Evolutionary conservation across 768 basidiomycete genomes (phyloP).

Genomic region (Boletus subcaerulescens): DNA sequence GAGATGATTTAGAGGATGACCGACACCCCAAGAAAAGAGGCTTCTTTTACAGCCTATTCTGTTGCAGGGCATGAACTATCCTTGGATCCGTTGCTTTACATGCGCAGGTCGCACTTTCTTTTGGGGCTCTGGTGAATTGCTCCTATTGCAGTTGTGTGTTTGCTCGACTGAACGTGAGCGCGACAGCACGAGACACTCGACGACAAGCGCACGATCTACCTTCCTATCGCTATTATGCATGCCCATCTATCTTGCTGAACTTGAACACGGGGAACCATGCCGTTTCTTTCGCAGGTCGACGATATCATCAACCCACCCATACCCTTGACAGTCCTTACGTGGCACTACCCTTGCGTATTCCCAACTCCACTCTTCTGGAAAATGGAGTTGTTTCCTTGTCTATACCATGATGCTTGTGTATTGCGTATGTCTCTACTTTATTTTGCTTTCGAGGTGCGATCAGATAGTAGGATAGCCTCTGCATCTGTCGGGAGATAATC

Average conservation of each 20-base stretch:
- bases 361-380: constrained; percentile 7
- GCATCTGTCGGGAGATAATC: constrained; percentile 22
- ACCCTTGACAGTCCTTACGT: constrained; percentile 32
- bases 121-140: constrained; percentile 24
- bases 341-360: constrained; percentile 12
- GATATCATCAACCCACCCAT: constrained; percentile 27
- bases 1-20: constrained; percentile 62
- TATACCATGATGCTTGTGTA: constrained; percentile 30
- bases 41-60: constrained; percentile 63
- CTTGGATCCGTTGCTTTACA: constrained; percentile 25
- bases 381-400: constrained; percentile 22
- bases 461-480: constrained; percentile 9
- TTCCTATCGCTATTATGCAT: constrained; percentile 32
- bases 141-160: too few species aligned
- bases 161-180: background rate
- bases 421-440: constrained; percentile 30
- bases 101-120: constrained; percentile 30
- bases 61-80: constrained; percentile 57
- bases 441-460: constrained; percentile 20
- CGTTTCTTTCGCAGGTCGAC: constrained; percentile 32
- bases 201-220: constrained; percentile 33
- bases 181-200: constrained; percentile 28
- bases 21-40: constrained; percentile 58
- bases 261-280: constrained; percentile 22
- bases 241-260: constrained; percentile 32